These are phyloP conservation scores for Prunus mongolica DNA, from an alignment of 306 rosid species.

Conservation along the genomic window DNA sequence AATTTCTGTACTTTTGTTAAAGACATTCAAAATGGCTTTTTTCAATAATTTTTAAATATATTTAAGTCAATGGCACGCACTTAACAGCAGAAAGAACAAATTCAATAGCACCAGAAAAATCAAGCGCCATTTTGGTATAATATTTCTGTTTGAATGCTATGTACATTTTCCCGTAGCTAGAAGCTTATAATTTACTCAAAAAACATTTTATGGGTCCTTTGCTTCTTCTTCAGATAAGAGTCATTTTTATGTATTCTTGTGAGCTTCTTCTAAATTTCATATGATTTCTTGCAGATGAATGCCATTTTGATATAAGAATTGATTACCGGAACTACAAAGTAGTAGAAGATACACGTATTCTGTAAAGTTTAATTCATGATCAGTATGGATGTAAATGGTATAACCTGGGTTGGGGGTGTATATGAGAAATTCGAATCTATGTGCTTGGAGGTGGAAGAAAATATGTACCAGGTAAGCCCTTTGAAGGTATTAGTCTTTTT, in stretches of 20 bases:
- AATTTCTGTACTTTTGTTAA: too few relatives aligned
- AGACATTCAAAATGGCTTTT: too few relatives aligned
- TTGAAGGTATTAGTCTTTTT: slow-evolving; percentile 11
- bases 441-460: slow-evolving; percentile 80
- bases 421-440: slow-evolving; percentile 72
- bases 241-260: not conserved
- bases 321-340: slow-evolving; percentile 7
- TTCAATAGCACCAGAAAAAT: not conserved
- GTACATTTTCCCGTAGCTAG: not conserved
- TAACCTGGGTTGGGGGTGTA: slow-evolving; percentile 68
- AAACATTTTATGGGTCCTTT: not conserved
- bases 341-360: slow-evolving; percentile 20
- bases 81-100: not conserved
- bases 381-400: slow-evolving; percentile 60
- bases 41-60: not conserved
- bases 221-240: not conserved
- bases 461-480: slow-evolving; percentile 59
- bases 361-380: slow-evolving; percentile 22
- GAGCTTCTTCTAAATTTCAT: not conserved
- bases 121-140: not conserved
- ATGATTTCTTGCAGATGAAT: slow-evolving; percentile 32
- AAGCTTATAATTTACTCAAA: too few relatives aligned
- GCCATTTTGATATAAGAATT: slow-evolving; percentile 18
- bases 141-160: not conserved
- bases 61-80: not conserved